These are phyloP conservation scores for Aspergillus amoenus DNA, from an alignment of 2,329 filamentous ascomycete species.

Conservation along the genomic window DNA sequence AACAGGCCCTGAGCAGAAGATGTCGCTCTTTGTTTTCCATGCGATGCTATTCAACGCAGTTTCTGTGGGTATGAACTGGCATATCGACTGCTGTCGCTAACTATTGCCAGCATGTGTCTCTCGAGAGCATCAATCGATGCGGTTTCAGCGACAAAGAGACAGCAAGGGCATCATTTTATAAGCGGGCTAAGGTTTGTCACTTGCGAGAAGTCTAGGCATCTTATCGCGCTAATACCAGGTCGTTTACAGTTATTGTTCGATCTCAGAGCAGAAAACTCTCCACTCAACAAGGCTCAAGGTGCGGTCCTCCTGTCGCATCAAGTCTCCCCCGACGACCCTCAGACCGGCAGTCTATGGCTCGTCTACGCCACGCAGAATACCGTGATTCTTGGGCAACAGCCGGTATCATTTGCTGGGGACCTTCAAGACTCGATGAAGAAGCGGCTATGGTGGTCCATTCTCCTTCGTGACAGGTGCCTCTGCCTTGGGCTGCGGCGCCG, in stretches of 20 bases:
- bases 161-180: conserved; percentile 5
- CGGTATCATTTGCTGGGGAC: not conserved
- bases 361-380: conserved; percentile 8
- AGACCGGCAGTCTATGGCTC: conserved; percentile 6
- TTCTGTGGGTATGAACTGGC: not conserved
- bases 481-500: conserved; percentile 9
- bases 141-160: conserved; percentile 5
- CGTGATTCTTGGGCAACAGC: conserved; percentile 4
- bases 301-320: conserved; percentile 7
- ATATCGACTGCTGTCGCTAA: not conserved
- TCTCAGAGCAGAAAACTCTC: conserved; percentile 1
- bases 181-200: conserved; percentile 2
- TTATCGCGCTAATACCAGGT: not conserved
- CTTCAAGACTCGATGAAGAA: conserved; percentile 2
- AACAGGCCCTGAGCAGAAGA: not conserved
- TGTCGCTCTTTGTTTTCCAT: conserved; percentile 8
- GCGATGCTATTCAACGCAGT: conserved; percentile 6
- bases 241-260: conserved; percentile 1
- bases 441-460: conserved; percentile 7
- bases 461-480: conserved; percentile 6
- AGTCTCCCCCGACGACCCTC: conserved; percentile 4
- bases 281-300: conserved; percentile 6
- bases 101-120: not conserved
- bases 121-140: conserved; percentile 5
- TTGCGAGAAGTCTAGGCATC: no score